A percentile compares a stretch with the other conserved stretches of the same genome.
Evolutionary conservation across 495 filamentous ascomycete genomes (phyloP).

Genomic region (Neurospora sp.): DNA sequence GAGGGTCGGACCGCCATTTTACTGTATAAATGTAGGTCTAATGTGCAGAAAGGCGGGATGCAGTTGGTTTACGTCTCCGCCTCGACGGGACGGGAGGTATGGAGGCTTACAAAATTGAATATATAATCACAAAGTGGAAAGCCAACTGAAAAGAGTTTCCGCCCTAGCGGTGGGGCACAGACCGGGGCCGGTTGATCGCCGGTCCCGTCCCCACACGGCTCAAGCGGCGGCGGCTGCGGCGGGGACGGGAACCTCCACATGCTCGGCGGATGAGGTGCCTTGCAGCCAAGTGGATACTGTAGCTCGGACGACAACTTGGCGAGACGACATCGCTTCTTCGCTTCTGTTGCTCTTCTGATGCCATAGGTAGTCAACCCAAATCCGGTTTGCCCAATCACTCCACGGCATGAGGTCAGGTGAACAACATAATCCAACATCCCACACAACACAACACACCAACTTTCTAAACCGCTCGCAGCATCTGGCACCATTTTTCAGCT

Average conservation of each 20-base stretch:
- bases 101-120: neutral
- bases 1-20: neutral
- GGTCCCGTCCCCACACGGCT: neutral
- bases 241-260: neutral
- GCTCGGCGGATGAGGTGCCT: neutral
- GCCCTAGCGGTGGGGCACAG: neutral
- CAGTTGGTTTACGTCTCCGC: neutral
- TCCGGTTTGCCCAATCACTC: neutral
- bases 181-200: neutral
- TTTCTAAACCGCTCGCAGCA: neutral
- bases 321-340: neutral
- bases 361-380: neutral
- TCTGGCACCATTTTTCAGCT: neutral
- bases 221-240: neutral
- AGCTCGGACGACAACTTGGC: neutral
- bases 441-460: neutral
- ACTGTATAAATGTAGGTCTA: neutral
- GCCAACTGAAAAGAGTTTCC: neutral
- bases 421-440: neutral
- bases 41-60: neutral
- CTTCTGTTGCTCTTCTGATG: neutral
- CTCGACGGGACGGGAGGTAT: neutral
- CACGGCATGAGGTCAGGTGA: neutral
- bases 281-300: neutral
- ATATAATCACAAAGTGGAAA: too few relatives aligned